Evolutionary conservation across 2,329 filamentous ascomycete species (phyloP).

Genomic region (Stenocarpella maydis): DNA sequence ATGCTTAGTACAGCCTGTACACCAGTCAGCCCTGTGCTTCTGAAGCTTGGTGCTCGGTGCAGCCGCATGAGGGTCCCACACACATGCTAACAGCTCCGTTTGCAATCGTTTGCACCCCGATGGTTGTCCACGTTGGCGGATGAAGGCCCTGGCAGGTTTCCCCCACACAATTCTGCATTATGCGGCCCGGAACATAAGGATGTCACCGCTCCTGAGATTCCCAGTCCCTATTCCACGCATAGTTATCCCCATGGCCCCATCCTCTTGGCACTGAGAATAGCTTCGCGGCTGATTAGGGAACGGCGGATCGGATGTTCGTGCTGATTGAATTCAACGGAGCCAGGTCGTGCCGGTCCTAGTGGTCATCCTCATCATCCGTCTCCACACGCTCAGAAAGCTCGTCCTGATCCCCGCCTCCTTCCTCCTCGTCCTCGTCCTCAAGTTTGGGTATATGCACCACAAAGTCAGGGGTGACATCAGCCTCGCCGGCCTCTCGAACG

Average conservation of each 20-base stretch:
- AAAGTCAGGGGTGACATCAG: constrained; percentile 51
- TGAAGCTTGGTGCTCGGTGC: neutral
- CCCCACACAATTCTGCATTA: neutral
- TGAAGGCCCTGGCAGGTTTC: neutral
- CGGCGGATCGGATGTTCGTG: neutral
- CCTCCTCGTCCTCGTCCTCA: constrained; percentile 53
- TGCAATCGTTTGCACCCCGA: neutral
- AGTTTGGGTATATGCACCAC: constrained; percentile 54
- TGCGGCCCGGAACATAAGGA: neutral
- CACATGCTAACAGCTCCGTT: neutral
- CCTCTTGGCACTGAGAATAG: neutral
- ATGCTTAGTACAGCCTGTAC: neutral
- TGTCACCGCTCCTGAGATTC: neutral
- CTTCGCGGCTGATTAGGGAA: neutral
- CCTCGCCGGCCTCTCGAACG: constrained; percentile 49
- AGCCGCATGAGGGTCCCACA: neutral
- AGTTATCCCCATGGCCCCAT: neutral
- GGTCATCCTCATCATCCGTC: constrained; percentile 7
- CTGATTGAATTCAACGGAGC: neutral
- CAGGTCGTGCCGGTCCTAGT: neutral
- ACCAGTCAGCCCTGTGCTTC: neutral
- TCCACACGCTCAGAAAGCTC: constrained; percentile 26
- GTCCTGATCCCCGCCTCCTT: constrained; percentile 46
- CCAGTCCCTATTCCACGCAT: neutral
- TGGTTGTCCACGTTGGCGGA: too few relatives aligned